A percentile compares a stretch with the other conserved stretches of the same genome.
These are phyloP conservation scores for Pseudomonodictys pantanalensis DNA, from an alignment of 495 filamentous ascomycete species.

Conservation along the genomic window DNA sequence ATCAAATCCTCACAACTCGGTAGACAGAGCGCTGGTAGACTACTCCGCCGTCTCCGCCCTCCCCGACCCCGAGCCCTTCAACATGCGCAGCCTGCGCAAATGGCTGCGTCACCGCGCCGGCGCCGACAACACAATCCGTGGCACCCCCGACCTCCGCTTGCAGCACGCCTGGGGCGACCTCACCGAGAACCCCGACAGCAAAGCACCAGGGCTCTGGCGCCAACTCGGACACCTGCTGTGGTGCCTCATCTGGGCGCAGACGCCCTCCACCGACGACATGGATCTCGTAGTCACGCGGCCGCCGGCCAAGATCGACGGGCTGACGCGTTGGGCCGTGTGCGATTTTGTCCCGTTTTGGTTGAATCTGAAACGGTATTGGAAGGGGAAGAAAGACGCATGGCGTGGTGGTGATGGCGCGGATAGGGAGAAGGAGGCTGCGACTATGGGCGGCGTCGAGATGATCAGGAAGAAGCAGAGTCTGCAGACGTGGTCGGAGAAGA, in stretches of 20 bases:
- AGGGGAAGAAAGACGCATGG: not conserved
- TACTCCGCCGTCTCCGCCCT: not conserved
- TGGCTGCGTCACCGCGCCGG: not conserved
- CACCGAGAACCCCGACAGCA: not conserved
- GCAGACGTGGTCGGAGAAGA: conserved; percentile 3
- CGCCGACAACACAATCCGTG: not conserved
- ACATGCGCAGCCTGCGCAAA: conserved; percentile 7
- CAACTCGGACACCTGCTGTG: not conserved
- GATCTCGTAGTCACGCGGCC: not conserved
- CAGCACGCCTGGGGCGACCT: conserved; percentile 3
- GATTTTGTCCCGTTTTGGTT: not conserved
- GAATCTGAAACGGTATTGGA: not conserved
- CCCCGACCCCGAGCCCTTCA: conserved; percentile 8
- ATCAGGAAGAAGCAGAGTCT: not conserved
- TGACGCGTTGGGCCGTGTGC: not conserved
- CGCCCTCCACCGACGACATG: not conserved
- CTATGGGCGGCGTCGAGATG: not conserved
- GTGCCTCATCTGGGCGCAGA: not conserved
- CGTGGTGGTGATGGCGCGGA: not conserved
- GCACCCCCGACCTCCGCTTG: not conserved
- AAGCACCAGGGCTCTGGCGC: not conserved
- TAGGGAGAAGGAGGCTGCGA: not conserved
- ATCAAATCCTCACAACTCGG: not conserved
- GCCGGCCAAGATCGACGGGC: not conserved
- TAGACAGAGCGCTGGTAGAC: conserved; percentile 3